phyloP scores from a whole-genome alignment of 768 basidiomycete species.

The Chlorophyllum brunneum region DNA sequence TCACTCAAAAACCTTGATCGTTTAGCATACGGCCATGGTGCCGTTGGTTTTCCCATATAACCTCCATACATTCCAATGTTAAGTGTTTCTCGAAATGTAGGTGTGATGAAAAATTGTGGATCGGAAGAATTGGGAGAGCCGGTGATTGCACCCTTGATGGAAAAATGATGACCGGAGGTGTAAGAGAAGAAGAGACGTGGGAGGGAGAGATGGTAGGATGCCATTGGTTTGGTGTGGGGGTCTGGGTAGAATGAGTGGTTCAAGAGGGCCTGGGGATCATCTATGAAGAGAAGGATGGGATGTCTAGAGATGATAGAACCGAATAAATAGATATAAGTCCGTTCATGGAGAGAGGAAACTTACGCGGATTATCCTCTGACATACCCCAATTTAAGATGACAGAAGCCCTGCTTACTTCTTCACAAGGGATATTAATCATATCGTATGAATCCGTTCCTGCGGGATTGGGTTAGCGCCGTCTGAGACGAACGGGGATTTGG shows the following conservation, averaged over 20 bases:
- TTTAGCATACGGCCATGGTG: conserved; percentile 44
- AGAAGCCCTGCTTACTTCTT: conserved; percentile 43
- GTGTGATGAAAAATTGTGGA: conserved; percentile 50
- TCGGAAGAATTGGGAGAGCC: conserved; percentile 65
- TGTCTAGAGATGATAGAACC: conserved; percentile 34
- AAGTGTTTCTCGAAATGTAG: conserved; percentile 66
- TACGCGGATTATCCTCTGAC: conserved; percentile 61
- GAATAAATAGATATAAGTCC: neutral
- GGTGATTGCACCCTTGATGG: conserved; percentile 66
- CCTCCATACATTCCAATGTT: conserved; percentile 22
- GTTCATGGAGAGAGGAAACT: conserved; percentile 17
- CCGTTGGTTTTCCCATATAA: conserved; percentile 22
- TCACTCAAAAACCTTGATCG: conserved; percentile 43
- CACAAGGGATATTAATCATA: conserved; percentile 55
- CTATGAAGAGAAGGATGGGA: conserved; percentile 81
- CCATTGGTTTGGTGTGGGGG: conserved; percentile 63
- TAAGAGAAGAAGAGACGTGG: conserved; percentile 78
- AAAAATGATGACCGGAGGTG: conserved; percentile 59
- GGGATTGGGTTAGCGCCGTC: conserved; percentile 50
- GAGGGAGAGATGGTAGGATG: conserved; percentile 74
- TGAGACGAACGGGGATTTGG: conserved; percentile 36
- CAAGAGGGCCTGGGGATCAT: conserved; percentile 85
- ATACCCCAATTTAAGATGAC: conserved; percentile 56
- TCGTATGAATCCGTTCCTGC: conserved; percentile 47
- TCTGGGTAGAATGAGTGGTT: conserved; percentile 65